Conservation (phyloP, 306 rosid species). For the Vigna hirtella region DNA sequence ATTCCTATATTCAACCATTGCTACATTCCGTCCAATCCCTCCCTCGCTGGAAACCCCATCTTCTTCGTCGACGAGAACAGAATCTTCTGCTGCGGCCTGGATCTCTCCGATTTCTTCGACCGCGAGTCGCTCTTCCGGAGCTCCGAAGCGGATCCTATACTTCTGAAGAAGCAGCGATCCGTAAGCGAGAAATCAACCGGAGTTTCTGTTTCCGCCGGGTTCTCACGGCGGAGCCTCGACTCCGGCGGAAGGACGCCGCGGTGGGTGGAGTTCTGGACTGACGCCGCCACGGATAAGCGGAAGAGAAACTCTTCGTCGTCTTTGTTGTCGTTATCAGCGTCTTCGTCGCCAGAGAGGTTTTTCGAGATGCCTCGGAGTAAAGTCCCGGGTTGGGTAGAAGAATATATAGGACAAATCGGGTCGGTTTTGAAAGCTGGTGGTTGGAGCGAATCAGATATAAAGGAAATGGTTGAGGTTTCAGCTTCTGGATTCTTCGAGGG, state of each 20-base stretch:
- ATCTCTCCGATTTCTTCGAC: constrained; percentile 93
- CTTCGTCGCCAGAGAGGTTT: constrained; percentile 78
- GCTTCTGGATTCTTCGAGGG: constrained; percentile 85
- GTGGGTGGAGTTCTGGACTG: constrained; percentile 99
- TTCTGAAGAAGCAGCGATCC: constrained; percentile 76
- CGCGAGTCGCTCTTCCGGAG: constrained; percentile 72
- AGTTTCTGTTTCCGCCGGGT: constrained; percentile 63
- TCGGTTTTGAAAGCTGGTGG: constrained; percentile 81
- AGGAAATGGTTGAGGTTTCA: constrained; percentile 78
- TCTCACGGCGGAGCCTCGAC: constrained; percentile 84
- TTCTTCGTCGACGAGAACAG: constrained; percentile 92
- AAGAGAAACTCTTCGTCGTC: constrained; percentile 66
- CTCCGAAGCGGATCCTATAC: constrained; percentile 60
- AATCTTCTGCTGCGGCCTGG: constrained; percentile 90
- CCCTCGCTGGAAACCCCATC: constrained; percentile 88
- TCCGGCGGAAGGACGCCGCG: constrained; percentile 78
- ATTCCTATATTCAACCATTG: constrained; percentile 94
- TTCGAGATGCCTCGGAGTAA: constrained; percentile 62
- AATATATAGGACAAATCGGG: constrained; percentile 78
- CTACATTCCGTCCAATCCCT: constrained; percentile 96
- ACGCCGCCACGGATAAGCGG: constrained; percentile 83
- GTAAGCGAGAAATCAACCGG: constrained; percentile 82
- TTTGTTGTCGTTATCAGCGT: constrained; percentile 53
- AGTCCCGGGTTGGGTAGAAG: constrained; percentile 83
- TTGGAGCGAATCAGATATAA: constrained; percentile 85